Evolutionary conservation across 2,329 filamentous ascomycete species (phyloP), one percentile per base, ranked within the genome.

Genomic region (Ascochyta lentis): DNA sequence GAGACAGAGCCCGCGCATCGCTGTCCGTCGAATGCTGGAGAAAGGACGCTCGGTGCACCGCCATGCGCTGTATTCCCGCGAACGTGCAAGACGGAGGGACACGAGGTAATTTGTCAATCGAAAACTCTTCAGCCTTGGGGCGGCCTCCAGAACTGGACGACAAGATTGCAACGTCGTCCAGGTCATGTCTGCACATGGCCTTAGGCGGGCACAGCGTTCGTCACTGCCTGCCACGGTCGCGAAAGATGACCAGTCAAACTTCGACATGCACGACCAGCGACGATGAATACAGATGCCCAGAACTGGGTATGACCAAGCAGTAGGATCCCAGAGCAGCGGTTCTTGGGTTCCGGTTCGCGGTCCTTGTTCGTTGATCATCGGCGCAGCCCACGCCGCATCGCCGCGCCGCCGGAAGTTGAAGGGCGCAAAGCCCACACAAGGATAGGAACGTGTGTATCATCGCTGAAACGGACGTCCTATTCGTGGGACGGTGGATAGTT

Each of bases 91-190:
- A 56, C 38, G 29, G 29, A 34, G 19, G 39, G 34, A 24, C 49
- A 33, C 38, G 33, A 39, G 47, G 33, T 46, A 26, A 54, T 56
- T 42, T 40, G 41, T 41, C 35, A 16, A 27, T 35, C 35, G 45
- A 60, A 53, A 54, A 52, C 56, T 56, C 49, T 56, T 48, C 49
- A 62, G 49, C 43, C 54, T 49, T 50, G 53, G 53, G 61, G 60
- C 53, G 48, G 57, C 60, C 58, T 62, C 51, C 55, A 34, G 29
- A 38, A 59, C 26, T 58, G 57, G 60, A 53, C 61, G 60, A 37
- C 52, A 50, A 61, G 59, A 60, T 59, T 70, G 68, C 51, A 71
- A 71, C 66, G 60, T 71, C 47, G 62, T 55, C 48, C 56, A 51
- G 40, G 57, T 37, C 39, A 55, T 53, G 46, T 54, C 54, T 49